Evolutionary conservation across 2,329 filamentous ascomycete genomes (phyloP), one percentile per base, ranked within the genome.

Genomic region (Curvularia verruculosa): DNA sequence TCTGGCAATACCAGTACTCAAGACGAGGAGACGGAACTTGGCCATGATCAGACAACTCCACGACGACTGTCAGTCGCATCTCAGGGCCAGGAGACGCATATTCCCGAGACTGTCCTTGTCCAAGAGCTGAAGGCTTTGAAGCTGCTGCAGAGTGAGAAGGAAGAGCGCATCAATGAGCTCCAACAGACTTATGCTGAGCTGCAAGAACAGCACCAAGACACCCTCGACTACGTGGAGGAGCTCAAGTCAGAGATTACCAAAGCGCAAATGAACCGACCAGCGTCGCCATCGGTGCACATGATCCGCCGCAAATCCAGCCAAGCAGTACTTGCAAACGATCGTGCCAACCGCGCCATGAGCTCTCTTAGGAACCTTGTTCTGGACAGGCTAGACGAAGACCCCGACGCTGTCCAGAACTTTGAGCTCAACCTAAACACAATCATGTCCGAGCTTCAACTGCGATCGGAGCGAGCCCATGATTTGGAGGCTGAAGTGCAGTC

Each of bases 281-380:
- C 86, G 5, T 84, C 86, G 29, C 83, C 86, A 9, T 83, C 81
- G n/a, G 85, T 86, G 1, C 87, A 89, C n/a, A 87, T 96, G 65
- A 93, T 97, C 69, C 90, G 93, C 61, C 88, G 94, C 68, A 96
- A 96, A 79, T 96, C 92, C 3, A 96, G 92, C 73, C 92, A 96
- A 75, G 95, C 90, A 59, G 83, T 96, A 40, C 87, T 95, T 78
- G 87, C 88, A 26, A 90, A 93, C 61, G 95, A 99, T 76, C 90
- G 94, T 54, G 92, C 94, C 7, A 93, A 96, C 68, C 87, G 95
- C 56, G 96, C 93, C 2, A 92, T 98, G 68, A 90, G 91, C 0
- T 92, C 92, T 1, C 85, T 99, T 34, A 89, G 93, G 57, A 96
- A 93, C 68, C 89, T 99, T 70, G 93, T 92, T 2, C 79, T 87